Percentiles rank a stretch among this genome's conserved stretches.
These are phyloP conservation scores for Tilletia horrida DNA, from an alignment of 1,284 basidiomycete species.

Conservation along the genomic window DNA sequence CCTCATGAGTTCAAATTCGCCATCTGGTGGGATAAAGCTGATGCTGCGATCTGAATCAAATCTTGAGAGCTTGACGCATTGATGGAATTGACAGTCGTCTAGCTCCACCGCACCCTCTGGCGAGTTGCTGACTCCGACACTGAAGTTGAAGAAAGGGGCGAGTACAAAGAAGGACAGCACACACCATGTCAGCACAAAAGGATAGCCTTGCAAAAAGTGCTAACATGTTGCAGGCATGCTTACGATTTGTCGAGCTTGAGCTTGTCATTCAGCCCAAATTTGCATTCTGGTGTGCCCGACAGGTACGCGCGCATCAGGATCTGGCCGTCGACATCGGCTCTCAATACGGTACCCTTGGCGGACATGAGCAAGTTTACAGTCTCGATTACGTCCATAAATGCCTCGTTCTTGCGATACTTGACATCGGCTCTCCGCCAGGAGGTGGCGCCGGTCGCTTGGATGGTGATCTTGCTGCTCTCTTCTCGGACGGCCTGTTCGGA, in stretches of 20 bases:
- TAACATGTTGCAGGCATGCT: background rate
- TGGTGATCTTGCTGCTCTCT: constrained; percentile 92
- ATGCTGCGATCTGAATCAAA: constrained; percentile 91
- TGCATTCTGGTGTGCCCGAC: constrained; percentile 92
- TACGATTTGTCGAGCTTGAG: constrained; percentile 81
- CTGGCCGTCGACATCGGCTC: constrained; percentile 97
- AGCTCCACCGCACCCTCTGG: constrained; percentile 62
- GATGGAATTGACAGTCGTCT: constrained; percentile 97
- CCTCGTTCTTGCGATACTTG: constrained; percentile 97
- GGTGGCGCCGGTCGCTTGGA: constrained; percentile 88
- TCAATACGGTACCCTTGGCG: constrained; percentile 81
- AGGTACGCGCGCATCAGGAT: constrained; percentile 98
- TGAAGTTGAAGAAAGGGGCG: no score
- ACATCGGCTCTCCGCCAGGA: constrained; percentile 91
- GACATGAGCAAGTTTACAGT: constrained; percentile 91
- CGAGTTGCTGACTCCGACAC: constrained; percentile 29
- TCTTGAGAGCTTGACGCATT: constrained; percentile 90
- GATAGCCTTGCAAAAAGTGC: no score
- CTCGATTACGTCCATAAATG: constrained; percentile 96
- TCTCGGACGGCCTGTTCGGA: constrained; percentile 73
- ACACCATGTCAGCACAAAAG: no score
- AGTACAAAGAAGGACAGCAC: background rate
- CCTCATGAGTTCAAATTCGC: constrained; percentile 97
- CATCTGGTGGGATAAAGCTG: constrained; percentile 95
- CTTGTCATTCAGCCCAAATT: constrained; percentile 97